These are phyloP conservation scores for Stachybotrys chlorohalonatus DNA, from an alignment of 2,329 filamentous ascomycete species.

Conservation along the genomic window DNA sequence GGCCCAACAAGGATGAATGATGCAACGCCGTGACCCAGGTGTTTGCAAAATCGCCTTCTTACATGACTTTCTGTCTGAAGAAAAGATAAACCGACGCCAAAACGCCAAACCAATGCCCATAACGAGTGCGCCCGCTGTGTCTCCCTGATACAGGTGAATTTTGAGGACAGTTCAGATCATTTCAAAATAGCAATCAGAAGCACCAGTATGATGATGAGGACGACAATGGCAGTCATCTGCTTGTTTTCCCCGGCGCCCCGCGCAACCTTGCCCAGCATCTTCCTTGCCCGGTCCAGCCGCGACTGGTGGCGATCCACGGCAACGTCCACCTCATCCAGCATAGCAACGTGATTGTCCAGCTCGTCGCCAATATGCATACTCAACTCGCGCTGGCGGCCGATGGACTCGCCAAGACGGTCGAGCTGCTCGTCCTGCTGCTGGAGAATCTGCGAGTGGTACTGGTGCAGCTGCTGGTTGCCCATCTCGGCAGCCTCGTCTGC, in stretches of 20 bases:
- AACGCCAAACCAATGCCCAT: neutral
- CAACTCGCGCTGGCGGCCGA: conserved; percentile 81
- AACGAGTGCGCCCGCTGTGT: neutral
- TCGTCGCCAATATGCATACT: conserved; percentile 96
- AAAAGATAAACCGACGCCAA: too few relatives aligned
- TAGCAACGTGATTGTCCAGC: conserved; percentile 77
- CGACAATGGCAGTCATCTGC: conserved; percentile 75
- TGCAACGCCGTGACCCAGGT: neutral
- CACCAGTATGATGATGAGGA: conserved; percentile 73
- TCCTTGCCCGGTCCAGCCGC: conserved; percentile 66
- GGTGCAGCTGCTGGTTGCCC: conserved; percentile 77
- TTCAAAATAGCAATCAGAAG: conserved; percentile 77
- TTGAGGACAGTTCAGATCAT: conserved; percentile 25
- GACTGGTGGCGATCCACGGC: conserved; percentile 72
- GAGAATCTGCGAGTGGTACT: conserved; percentile 72
- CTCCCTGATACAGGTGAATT: neutral
- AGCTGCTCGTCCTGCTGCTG: conserved; percentile 89
- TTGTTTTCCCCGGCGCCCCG: conserved; percentile 73
- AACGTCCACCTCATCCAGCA: conserved; percentile 84
- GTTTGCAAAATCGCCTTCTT: too few relatives aligned
- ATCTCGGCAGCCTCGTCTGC: conserved; percentile 50
- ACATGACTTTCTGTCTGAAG: too few relatives aligned
- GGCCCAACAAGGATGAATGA: neutral
- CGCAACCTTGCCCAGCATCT: conserved; percentile 62
- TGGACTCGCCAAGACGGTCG: conserved; percentile 77